Evolutionary conservation across 177 flowering plant genomes (phyloP).

Genomic region (Vitis hybrid): DNA sequence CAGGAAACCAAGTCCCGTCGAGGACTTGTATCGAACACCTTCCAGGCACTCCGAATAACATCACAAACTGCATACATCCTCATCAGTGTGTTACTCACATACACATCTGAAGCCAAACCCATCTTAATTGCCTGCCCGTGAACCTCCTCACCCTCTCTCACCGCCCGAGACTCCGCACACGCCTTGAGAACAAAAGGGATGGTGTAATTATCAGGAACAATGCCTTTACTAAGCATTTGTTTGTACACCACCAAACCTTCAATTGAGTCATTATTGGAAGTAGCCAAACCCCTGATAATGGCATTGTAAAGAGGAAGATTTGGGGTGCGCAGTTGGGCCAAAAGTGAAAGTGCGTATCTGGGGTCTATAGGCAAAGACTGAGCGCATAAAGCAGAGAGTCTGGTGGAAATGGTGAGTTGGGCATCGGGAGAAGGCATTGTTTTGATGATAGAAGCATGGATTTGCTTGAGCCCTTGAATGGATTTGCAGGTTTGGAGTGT

Average conservation of each 20-base stretch:
- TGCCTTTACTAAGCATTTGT: slow-evolving; percentile 36
- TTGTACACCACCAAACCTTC: slow-evolving; percentile 26
- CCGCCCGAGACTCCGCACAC: slow-evolving; percentile 28
- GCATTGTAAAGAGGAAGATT: slow-evolving; percentile 27
- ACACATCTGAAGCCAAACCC: slow-evolving; percentile 41
- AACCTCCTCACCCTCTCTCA: slow-evolving; percentile 38
- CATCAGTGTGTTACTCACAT: slow-evolving; percentile 52
- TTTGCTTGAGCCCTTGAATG: slow-evolving; percentile 36
- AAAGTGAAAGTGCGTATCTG: slow-evolving; percentile 24
- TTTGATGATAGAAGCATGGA: slow-evolving; percentile 45
- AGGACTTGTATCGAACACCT: slow-evolving; percentile 37
- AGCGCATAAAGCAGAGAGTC: slow-evolving; percentile 26
- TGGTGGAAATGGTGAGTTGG: slow-evolving; percentile 28
- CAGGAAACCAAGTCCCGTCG: slow-evolving; percentile 55
- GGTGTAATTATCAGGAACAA: slow-evolving; percentile 47
- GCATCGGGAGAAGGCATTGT: slow-evolving; percentile 21
- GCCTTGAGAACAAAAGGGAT: slow-evolving; percentile 55
- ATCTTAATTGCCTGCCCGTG: slow-evolving; percentile 39
- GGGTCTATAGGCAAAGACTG: slow-evolving; percentile 18
- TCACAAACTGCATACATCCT: slow-evolving; percentile 55
- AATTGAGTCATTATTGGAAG: slow-evolving; percentile 7
- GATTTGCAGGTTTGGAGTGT: slow-evolving; percentile 40
- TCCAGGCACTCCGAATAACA: slow-evolving; percentile 16
- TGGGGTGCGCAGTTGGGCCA: slow-evolving; percentile 22
- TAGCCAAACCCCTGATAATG: slow-evolving; percentile 34